A percentile compares a stretch with the other conserved stretches of the same genome.
phyloP scores from a whole-genome alignment of 208 protist genomes.

The Leishmania arabica region DNA sequence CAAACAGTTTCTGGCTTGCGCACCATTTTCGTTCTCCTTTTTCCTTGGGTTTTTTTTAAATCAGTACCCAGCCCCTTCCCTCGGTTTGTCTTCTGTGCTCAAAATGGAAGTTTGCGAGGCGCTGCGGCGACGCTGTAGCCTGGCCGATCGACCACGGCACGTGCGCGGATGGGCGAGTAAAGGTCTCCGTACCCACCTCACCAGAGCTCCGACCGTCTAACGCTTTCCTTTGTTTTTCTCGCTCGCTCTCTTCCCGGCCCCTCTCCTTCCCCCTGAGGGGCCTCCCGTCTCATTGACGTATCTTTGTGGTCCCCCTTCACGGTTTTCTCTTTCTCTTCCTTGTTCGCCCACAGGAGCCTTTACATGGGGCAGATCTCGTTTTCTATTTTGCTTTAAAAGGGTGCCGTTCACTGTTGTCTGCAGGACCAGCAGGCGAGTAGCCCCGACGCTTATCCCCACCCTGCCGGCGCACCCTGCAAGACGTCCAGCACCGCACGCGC shows the following conservation, averaged over 20 bases:
- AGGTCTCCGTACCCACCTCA: background rate
- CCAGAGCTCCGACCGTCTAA: background rate
- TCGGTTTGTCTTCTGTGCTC: background rate
- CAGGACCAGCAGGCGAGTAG: background rate
- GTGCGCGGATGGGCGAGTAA: background rate
- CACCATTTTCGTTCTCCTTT: background rate
- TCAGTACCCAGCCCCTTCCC: background rate
- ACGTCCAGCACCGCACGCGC: background rate
- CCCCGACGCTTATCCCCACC: background rate
- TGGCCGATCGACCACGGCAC: background rate
- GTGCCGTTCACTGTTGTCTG: background rate
- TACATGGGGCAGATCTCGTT: background rate
- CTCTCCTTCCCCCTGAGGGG: too few relatives aligned
- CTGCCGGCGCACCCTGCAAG: background rate
- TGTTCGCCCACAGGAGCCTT: background rate
- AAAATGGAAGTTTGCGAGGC: background rate
- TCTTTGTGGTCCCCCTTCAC: background rate
- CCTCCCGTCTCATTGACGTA: background rate
- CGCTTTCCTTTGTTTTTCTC: background rate
- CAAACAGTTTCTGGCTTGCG: too few relatives aligned
- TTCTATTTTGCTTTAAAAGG: background rate
- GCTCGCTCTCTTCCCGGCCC: background rate
- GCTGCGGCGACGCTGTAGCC: background rate
- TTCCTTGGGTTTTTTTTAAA: background rate
- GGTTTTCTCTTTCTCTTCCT: background rate